These are phyloP conservation scores for Euphrasia confusa DNA, from an alignment of 257 asterid genomes.

Conservation along the genomic window DNA sequence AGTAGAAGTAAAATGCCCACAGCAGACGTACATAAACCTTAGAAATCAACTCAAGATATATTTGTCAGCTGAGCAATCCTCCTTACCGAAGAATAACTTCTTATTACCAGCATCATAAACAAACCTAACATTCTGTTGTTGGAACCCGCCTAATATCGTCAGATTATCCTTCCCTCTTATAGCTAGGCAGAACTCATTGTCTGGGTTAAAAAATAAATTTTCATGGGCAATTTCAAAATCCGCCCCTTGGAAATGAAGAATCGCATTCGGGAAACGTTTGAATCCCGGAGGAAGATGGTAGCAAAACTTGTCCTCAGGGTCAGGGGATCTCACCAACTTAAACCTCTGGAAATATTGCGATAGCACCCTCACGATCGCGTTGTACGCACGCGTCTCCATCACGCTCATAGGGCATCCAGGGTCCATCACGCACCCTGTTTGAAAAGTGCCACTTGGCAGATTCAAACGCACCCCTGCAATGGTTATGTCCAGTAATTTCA, in stretches of 20 bases:
- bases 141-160: conserved; percentile 5
- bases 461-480: conserved; percentile 1
- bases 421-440: background rate
- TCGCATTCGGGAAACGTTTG: background rate
- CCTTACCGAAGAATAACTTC: conserved; percentile 15
- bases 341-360: background rate
- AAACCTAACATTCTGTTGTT: conserved; percentile 20
- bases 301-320: background rate
- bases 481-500: conserved; percentile 13
- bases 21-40: no score
- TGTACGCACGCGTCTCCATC: background rate
- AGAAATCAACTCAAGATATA: background rate
- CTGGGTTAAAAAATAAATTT: background rate
- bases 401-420: background rate
- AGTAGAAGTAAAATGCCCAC: background rate
- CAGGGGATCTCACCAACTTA: background rate
- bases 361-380: conserved; percentile 3
- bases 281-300: background rate
- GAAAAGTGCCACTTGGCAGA: background rate
- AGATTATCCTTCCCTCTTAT: background rate
- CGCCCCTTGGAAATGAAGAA: conserved; percentile 15
- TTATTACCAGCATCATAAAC: background rate
- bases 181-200: background rate
- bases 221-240: background rate
- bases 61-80: conserved; percentile 15